phyloP scores from a whole-genome alignment of 768 basidiomycete genomes.

The Myochromella boudieri region DNA sequence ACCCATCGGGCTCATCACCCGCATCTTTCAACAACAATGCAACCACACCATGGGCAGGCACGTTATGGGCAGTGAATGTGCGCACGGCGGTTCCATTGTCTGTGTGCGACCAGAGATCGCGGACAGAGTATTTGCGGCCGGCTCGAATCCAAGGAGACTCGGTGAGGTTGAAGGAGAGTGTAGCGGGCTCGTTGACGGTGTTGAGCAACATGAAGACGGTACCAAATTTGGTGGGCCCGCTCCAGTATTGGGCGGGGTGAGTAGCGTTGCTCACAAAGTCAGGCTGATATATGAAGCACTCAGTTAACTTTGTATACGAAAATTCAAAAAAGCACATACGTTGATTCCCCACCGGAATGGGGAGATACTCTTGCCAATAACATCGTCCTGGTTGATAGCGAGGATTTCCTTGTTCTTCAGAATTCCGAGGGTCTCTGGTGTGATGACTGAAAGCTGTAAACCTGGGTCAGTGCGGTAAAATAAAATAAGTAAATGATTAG shows the following conservation, averaged over 20 bases:
- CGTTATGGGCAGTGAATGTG: conserved; percentile 49
- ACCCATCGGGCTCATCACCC: conserved; percentile 62
- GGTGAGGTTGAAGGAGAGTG: conserved; percentile 57
- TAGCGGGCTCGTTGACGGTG: conserved; percentile 48
- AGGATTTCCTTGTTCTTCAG: conserved; percentile 64
- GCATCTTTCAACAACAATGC: conserved; percentile 65
- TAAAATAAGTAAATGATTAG: neutral
- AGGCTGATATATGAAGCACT: too few relatives aligned
- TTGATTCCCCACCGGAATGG: conserved; percentile 72
- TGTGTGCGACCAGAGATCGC: conserved; percentile 76
- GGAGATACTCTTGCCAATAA: conserved; percentile 57
- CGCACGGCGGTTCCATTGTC: conserved; percentile 66
- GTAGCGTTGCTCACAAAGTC: conserved; percentile 39
- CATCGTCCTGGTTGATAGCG: conserved; percentile 68
- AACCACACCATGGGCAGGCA: conserved; percentile 69
- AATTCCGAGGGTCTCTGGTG: conserved; percentile 50
- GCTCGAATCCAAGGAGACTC: conserved; percentile 68
- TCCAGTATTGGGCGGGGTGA: conserved; percentile 66
- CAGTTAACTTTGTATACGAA: too few relatives aligned
- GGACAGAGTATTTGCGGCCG: conserved; percentile 57
- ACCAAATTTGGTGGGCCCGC: conserved; percentile 57
- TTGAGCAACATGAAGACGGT: conserved; percentile 70
- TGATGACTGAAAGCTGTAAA: conserved; percentile 42
- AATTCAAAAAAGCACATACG: too few relatives aligned
- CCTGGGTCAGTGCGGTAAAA: neutral